A percentile compares a stretch with the other conserved stretches of the same genome.
These are phyloP conservation scores for Tilletia setariae DNA, from an alignment of 1,284 basidiomycete species.

Conservation along the genomic window DNA sequence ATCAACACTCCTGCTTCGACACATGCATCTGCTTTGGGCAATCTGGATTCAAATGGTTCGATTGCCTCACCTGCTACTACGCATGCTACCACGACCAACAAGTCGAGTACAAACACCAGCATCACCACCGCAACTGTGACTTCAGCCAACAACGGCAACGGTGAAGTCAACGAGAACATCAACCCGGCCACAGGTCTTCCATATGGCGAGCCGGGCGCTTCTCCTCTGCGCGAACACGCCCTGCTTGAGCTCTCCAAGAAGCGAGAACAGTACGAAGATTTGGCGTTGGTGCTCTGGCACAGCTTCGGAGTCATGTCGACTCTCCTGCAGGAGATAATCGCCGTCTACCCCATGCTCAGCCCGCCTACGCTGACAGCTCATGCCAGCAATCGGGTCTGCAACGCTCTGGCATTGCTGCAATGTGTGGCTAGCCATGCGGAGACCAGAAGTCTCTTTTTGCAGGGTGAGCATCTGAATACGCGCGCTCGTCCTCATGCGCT, in stretches of 20 bases:
- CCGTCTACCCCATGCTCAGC: slow-evolving; percentile 92
- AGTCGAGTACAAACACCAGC: background rate
- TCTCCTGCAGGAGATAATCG: slow-evolving; percentile 94
- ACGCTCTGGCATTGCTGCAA: slow-evolving; percentile 92
- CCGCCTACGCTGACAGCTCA: slow-evolving; percentile 96
- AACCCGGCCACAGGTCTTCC: slow-evolving; percentile 20
- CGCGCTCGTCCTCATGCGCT: background rate
- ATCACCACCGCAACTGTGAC: slow-evolving; percentile 4
- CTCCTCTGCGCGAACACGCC: slow-evolving; percentile 48
- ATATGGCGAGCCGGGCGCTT: slow-evolving; percentile 40
- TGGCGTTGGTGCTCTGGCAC: slow-evolving; percentile 96
- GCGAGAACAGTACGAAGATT: slow-evolving; percentile 96
- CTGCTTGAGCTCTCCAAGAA: slow-evolving; percentile 93
- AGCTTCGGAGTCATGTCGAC: slow-evolving; percentile 99
- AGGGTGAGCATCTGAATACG: slow-evolving; percentile 23
- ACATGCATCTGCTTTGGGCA: background rate
- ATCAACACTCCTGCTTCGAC: background rate
- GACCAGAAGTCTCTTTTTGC: slow-evolving; percentile 49
- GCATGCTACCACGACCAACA: background rate
- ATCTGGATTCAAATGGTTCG: background rate
- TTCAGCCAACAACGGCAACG: slow-evolving; percentile 16
- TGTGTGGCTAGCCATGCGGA: slow-evolving; percentile 68
- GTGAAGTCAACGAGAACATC: slow-evolving; percentile 19
- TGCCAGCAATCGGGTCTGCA: slow-evolving; percentile 98
- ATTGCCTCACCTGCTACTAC: background rate